A percentile compares a stretch with the other conserved stretches of the same genome.
Evolutionary conservation across 2,329 filamentous ascomycete genomes (phyloP).

Genomic region (Botryotinia convoluta): DNA sequence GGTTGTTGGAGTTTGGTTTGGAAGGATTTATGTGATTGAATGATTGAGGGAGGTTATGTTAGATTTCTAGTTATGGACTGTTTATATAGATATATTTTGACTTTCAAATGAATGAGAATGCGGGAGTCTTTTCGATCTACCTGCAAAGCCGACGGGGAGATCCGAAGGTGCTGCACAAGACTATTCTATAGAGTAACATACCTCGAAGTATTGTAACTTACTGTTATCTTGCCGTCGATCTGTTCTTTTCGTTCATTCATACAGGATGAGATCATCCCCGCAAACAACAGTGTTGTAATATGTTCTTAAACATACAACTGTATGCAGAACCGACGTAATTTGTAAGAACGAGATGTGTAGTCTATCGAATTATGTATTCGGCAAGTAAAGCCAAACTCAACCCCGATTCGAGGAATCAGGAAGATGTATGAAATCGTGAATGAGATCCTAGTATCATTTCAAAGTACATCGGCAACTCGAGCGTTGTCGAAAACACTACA

Average conservation of each 20-base stretch:
- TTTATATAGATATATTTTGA: not conserved
- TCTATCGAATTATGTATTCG: not conserved
- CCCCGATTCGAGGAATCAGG: not conserved
- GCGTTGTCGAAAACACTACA: no score
- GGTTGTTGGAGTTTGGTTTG: not conserved
- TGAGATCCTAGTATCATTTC: not conserved
- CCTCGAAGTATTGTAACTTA: not conserved
- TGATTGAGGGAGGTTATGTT: not conserved
- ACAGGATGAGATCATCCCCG: not conserved
- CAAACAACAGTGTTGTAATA: not conserved
- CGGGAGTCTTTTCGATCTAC: not conserved
- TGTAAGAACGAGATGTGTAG: not conserved
- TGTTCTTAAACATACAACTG: not conserved
- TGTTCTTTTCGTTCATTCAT: not conserved
- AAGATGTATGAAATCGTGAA: not conserved
- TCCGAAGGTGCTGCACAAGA: not conserved
- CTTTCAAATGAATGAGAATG: not conserved
- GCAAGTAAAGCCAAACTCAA: not conserved
- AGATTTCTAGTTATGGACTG: not conserved
- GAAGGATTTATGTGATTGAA: not conserved
- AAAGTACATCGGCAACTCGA: not conserved
- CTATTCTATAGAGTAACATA: not conserved
- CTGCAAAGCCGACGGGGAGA: not conserved
- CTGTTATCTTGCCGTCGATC: not conserved
- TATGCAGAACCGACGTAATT: not conserved